Evolutionary conservation across 495 filamentous ascomycete genomes (phyloP).

Genomic region (Elaphomyces granulatus): DNA sequence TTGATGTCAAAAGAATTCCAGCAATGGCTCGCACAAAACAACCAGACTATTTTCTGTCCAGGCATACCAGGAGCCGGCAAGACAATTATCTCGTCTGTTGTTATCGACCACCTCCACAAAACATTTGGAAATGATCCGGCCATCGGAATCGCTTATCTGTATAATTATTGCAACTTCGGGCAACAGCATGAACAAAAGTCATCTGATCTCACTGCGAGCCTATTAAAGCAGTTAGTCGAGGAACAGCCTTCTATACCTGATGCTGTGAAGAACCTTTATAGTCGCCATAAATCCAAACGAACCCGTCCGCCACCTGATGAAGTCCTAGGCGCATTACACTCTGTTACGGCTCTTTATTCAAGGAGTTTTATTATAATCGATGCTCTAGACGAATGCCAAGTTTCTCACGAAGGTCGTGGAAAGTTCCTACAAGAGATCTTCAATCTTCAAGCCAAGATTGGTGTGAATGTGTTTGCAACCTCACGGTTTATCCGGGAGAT

Average conservation of each 20-base stretch:
- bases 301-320: constrained; percentile 18
- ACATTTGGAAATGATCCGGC: constrained; percentile 5
- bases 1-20: constrained; percentile 21
- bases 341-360: constrained; percentile 10
- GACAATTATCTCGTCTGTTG: constrained; percentile 22
- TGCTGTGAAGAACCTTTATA: constrained; percentile 5
- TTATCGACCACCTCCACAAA: constrained; percentile 17
- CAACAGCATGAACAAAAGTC: constrained; percentile 7
- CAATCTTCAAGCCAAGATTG: constrained; percentile 15
- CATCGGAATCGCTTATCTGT: constrained; percentile 21
- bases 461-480: constrained; percentile 20
- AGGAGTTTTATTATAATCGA: constrained; percentile 15
- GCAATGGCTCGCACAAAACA: constrained; percentile 15
- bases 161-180: constrained; percentile 12
- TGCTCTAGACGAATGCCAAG: constrained; percentile 33
- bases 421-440: constrained; percentile 3
- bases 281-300: constrained; percentile 2
- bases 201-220: constrained; percentile 5
- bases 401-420: background rate
- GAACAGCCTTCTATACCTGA: background rate
- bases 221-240: constrained; percentile 20
- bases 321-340: constrained; percentile 14
- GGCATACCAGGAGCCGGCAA: constrained; percentile 31
- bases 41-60: constrained; percentile 27
- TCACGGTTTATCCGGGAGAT: constrained; percentile 14